Percentiles rank a stretch among this genome's conserved stretches.
Evolutionary conservation across 2,329 filamentous ascomycete genomes (phyloP).

Genomic region (Calonectria pseudoreteaudii): DNA sequence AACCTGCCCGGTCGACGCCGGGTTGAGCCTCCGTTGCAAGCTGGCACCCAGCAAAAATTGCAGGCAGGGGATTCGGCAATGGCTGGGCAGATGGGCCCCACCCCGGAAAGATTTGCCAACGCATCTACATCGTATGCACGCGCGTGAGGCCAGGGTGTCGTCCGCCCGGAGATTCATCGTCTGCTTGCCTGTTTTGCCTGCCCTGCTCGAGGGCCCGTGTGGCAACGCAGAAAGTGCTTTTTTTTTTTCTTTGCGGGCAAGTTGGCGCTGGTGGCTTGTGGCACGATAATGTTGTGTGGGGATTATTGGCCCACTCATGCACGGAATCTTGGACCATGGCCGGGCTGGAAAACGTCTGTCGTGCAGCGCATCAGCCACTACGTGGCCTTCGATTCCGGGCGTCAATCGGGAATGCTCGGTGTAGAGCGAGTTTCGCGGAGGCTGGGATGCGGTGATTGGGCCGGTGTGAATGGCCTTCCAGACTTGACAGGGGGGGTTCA

Average conservation of each 20-base stretch:
- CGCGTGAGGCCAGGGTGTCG: neutral
- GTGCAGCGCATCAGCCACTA: neutral
- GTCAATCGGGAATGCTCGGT: conserved; percentile 7
- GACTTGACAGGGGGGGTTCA: neutral
- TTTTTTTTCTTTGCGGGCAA: neutral
- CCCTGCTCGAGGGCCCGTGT: neutral
- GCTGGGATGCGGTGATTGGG: neutral
- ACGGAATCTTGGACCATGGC: neutral
- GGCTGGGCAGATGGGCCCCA: neutral
- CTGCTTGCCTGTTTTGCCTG: neutral
- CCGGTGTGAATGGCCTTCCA: neutral
- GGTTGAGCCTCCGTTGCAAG: neutral
- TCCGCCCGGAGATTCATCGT: neutral
- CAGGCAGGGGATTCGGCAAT: neutral
- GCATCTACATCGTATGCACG: neutral
- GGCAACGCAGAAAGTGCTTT: neutral
- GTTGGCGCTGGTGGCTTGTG: neutral
- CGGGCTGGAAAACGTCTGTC: neutral
- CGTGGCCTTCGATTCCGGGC: neutral
- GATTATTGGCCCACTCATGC: neutral
- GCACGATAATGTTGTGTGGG: conserved; percentile 4
- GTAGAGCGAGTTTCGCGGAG: neutral
- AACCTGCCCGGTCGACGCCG: neutral
- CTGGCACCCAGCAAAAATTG: neutral
- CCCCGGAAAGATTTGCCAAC: neutral